Evolutionary conservation across 805 yeast species (phyloP), one percentile per base, ranked within the genome.

Genomic region (Pichia cabralensis): DNA sequence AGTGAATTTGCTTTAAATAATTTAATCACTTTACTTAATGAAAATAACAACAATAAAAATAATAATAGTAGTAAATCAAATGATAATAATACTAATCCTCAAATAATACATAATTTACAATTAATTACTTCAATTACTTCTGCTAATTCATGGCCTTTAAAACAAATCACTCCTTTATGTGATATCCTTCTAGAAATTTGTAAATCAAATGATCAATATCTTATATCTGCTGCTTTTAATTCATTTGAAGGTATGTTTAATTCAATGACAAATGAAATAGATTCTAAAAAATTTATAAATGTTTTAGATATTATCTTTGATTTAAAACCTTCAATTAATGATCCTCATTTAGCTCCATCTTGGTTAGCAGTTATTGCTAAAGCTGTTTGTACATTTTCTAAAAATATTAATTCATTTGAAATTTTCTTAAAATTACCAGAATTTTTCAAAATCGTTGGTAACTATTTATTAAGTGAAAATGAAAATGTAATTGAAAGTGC

Each of bases 351-450:
- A 45, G 85, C 89, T 2, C 95, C 94, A 11, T 73, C 96, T 10
- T 92, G 98, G 98, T 69, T 86, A 27, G 95, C 96, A 2, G 94
- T 88, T 15, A 71, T 89, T 29, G 92, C 96, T 8, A 86, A 85
- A 49, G 94, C 89, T 30, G 61, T 72, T 30, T 58, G 69, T 3
- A 62, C 80, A 1, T 75, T 71, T 44, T 58, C 80, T 5, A 56
- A 55, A 13, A 49, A 49, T 30, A 60, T 70, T 28, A 70, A 73
- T 37, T 67, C 76, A 6, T 44, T 61, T 13, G 58, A 64, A 26
- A 75, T 82, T 35, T 52, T 86, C 22, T 45, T 57, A 21, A 73
- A 71, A 44, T 50, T 82, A 7, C 80, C 85, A 8, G 59, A 60
- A 17, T 56, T 74, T n/a, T 67, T 78, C 46, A 57, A 69, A 16